Percentiles rank a stretch among this genome's conserved stretches.
Conservation (phyloP, 768 basidiomycete species). For the Podaxis sp. region DNA sequence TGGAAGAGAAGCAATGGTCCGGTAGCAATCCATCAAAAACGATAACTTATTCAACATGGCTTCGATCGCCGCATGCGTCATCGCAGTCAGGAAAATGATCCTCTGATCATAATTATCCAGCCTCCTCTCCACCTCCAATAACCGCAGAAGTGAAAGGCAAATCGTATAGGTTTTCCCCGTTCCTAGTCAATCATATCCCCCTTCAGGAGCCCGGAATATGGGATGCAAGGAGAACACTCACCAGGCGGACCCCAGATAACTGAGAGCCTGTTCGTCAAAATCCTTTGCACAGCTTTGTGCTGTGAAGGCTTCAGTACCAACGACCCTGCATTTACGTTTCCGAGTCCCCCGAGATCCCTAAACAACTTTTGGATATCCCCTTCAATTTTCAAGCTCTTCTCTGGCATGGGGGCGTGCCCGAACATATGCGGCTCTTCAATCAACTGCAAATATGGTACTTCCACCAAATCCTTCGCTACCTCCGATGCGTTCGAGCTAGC, state of each 20-base stretch:
- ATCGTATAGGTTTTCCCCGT: constrained; percentile 57
- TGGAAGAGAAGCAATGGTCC: constrained; percentile 34
- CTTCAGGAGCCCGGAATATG: not conserved
- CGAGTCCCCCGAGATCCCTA: constrained; percentile 35
- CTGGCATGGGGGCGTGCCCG: constrained; percentile 27
- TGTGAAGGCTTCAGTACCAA: constrained; percentile 49
- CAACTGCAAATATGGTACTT: constrained; percentile 44
- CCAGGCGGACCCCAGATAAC: constrained; percentile 56
- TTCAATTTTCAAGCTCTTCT: constrained; percentile 35
- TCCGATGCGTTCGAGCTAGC: constrained; percentile 15
- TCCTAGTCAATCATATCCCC: constrained; percentile 27
- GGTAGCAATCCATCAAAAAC: constrained; percentile 36
- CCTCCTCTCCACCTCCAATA: constrained; percentile 41
- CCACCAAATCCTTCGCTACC: constrained; percentile 17
- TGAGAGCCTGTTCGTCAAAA: constrained; percentile 42
- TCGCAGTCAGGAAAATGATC: constrained; percentile 48
- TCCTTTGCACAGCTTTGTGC: constrained; percentile 41
- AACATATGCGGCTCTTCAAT: constrained; percentile 43
- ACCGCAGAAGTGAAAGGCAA: constrained; percentile 44
- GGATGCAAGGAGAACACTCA: constrained; percentile 18
- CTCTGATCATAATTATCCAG: constrained; percentile 29
- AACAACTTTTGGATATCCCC: constrained; percentile 40
- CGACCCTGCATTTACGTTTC: constrained; percentile 32
- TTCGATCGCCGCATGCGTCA: constrained; percentile 55
- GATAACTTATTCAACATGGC: constrained; percentile 44